A percentile compares a stretch with the other conserved stretches of the same genome.
phyloP scores from a whole-genome alignment of 306 rosid genomes.

The Trifolium repens region DNA sequence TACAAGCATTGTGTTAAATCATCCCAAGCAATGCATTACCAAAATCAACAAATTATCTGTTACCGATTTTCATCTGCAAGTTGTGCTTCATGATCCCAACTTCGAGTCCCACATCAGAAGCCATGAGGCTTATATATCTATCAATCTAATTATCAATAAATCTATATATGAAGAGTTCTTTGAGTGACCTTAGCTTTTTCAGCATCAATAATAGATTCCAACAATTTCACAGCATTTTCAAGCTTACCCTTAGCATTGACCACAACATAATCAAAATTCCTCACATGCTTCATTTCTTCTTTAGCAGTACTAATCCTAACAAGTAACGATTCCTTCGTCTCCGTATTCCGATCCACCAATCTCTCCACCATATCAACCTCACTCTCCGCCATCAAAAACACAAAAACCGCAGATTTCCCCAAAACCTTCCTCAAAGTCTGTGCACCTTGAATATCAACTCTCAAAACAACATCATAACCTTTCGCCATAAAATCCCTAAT shows the following conservation, averaged over 20 bases:
- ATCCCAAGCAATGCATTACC: slow-evolving; percentile 24
- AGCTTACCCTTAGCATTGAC: slow-evolving; percentile 84
- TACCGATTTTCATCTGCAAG: too few species aligned
- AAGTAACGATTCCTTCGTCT: slow-evolving; percentile 72
- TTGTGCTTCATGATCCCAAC: too few species aligned
- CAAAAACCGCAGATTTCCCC: slow-evolving; percentile 76
- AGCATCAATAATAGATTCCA: slow-evolving; percentile 76
- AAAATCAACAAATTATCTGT: neutral
- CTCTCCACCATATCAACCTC: slow-evolving; percentile 85
- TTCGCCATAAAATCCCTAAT: slow-evolving; percentile 74
- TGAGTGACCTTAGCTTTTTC: slow-evolving; percentile 94
- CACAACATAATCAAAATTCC: slow-evolving; percentile 81
- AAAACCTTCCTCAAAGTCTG: slow-evolving; percentile 69
- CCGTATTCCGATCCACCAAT: slow-evolving; percentile 76
- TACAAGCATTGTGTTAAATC: slow-evolving; percentile 23
- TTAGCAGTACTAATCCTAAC: slow-evolving; percentile 84
- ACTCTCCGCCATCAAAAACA: slow-evolving; percentile 80
- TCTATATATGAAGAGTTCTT: slow-evolving; percentile 55
- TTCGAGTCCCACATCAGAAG: too few species aligned
- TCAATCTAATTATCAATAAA: neutral
- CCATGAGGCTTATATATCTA: too few species aligned
- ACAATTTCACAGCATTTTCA: slow-evolving; percentile 70
- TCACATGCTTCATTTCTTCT: slow-evolving; percentile 85
- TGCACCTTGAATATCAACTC: slow-evolving; percentile 97
- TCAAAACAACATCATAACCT: slow-evolving; percentile 73